These are phyloP conservation scores for Lenwebbia sp. DNA, from an alignment of 345 rosid species.

Conservation along the genomic window DNA sequence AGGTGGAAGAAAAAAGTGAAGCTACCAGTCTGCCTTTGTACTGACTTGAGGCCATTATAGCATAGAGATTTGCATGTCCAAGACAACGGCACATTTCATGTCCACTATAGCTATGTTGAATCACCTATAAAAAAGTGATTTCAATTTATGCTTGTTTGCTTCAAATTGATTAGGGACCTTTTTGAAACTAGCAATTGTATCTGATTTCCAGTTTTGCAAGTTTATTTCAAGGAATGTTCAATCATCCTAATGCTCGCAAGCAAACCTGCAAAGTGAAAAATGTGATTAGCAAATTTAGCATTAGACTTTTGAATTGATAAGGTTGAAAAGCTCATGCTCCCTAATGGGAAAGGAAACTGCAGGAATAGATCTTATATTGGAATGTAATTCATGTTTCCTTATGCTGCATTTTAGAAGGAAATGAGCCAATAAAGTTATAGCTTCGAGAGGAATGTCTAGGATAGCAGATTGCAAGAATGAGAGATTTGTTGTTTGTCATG, in stretches of 20 bases:
- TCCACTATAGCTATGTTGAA: background rate
- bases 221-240: background rate
- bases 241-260: background rate
- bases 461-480: background rate
- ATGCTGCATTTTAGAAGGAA: background rate
- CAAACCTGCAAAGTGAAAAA: background rate
- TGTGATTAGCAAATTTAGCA: background rate
- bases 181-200: background rate
- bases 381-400: background rate
- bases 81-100: background rate
- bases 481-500: background rate
- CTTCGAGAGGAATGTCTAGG: background rate
- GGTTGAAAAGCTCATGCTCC: background rate
- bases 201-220: background rate
- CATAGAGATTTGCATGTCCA: background rate
- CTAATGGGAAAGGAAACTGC: background rate
- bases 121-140: background rate
- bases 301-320: background rate
- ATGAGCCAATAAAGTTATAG: background rate
- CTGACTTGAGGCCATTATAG: background rate
- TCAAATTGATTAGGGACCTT: background rate
- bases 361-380: background rate
- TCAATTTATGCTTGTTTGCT: background rate
- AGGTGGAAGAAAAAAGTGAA: background rate
- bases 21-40: background rate